Evolutionary conservation across 345 rosid species (phyloP).

Genomic region (Melastoma malabathricum): DNA sequence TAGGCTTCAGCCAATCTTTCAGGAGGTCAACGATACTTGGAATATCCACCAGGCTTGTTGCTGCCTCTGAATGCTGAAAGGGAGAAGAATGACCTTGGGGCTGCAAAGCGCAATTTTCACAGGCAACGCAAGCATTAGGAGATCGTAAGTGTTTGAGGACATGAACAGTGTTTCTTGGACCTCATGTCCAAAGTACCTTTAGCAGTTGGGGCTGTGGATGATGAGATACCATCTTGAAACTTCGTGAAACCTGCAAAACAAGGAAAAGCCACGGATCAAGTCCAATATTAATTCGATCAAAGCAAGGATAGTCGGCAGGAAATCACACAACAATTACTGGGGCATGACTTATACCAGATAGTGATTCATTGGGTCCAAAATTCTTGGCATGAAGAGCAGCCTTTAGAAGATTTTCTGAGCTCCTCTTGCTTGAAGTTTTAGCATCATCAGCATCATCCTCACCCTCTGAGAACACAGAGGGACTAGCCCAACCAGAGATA

Average conservation of each 20-base stretch:
- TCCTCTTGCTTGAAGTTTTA: constrained; percentile 32
- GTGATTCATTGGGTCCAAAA: constrained; percentile 19
- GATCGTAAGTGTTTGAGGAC: background rate
- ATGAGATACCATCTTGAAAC: constrained; percentile 17
- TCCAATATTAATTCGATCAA: background rate
- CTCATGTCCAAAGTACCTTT: constrained; percentile 23
- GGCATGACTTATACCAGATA: constrained; percentile 20
- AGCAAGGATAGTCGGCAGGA: background rate
- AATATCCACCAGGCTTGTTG: constrained; percentile 37
- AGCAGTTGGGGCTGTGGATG: constrained; percentile 24
- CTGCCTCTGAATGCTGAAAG: constrained; percentile 28
- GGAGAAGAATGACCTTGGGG: constrained; percentile 30
- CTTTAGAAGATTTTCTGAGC: constrained; percentile 31
- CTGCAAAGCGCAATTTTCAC: constrained; percentile 15
- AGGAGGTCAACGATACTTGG: constrained; percentile 25
- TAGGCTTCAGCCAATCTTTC: background rate
- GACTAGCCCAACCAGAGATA: constrained; percentile 46
- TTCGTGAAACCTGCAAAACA: constrained; percentile 13
- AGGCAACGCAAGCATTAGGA: background rate
- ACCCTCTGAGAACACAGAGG: constrained; percentile 53
- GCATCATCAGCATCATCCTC: constrained; percentile 48
- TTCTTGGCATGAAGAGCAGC: constrained; percentile 35
- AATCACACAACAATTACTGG: background rate
- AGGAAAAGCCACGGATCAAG: background rate
- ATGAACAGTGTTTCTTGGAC: background rate